Conservation (phyloP, 2,329 filamentous ascomycete species). For the Verticillium tricorpus region DNA sequence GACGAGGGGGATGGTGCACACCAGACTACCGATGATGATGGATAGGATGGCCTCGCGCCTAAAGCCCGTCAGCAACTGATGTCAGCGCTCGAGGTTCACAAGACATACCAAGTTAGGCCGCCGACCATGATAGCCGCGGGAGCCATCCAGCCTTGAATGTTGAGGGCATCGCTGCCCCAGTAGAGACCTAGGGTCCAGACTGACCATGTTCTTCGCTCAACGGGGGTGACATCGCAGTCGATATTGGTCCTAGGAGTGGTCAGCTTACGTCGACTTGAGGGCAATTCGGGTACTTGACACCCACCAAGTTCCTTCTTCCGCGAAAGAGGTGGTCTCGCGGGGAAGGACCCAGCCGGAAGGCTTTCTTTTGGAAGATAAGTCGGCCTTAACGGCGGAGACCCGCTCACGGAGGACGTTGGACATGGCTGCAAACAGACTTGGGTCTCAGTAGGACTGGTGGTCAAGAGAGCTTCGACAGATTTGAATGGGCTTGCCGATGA, state of each 20-base stretch:
- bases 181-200: constrained; percentile 26
- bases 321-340: constrained; percentile 31
- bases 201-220: constrained; percentile 37
- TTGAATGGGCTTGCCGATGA: too few species aligned
- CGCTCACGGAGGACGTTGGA: constrained; percentile 17
- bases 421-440: neutral
- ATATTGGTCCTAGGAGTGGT: constrained; percentile 31
- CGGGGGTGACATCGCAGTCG: constrained; percentile 38
- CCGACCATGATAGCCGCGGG: constrained; percentile 40
- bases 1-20: constrained; percentile 17
- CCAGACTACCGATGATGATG: constrained; percentile 18
- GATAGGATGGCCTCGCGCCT: constrained; percentile 18
- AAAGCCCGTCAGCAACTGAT: neutral
- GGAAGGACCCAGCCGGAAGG: constrained; percentile 34
- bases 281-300: neutral
- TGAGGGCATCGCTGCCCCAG: constrained; percentile 40
- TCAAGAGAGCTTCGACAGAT: neutral
- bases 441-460: too few species aligned
- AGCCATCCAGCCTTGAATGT: constrained; percentile 39
- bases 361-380: constrained; percentile 26
- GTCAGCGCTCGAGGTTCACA: neutral
- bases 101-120: constrained; percentile 34
- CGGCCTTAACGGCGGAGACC: constrained; percentile 21
- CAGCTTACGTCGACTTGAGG: neutral
- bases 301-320: constrained; percentile 28